Conservation (phyloP, 345 rosid species). For the Hypericum perforatum region DNA sequence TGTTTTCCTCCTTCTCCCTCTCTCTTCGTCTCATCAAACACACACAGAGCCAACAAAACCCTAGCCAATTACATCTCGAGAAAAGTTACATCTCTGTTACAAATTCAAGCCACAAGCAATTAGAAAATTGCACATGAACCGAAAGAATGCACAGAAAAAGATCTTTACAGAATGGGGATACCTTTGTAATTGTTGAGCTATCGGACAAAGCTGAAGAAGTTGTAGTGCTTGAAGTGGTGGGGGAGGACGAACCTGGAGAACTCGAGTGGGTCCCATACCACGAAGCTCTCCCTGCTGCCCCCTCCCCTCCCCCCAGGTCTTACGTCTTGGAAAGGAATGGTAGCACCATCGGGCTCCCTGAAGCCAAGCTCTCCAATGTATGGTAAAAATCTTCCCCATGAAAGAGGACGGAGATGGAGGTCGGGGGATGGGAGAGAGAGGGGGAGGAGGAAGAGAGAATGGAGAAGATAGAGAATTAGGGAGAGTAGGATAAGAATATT, state of each 20-base stretch:
- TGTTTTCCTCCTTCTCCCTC: too few relatives aligned
- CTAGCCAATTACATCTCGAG: not conserved
- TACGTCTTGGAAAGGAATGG: constrained; percentile 20
- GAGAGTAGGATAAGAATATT: too few relatives aligned
- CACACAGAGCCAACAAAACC: not conserved
- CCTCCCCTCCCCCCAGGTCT: constrained; percentile 22
- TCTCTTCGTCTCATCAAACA: too few relatives aligned
- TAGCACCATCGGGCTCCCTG: constrained; percentile 42
- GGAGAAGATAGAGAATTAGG: too few relatives aligned
- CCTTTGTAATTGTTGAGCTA: constrained; percentile 29
- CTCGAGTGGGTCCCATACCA: constrained; percentile 24
- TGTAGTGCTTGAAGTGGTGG: constrained; percentile 26
- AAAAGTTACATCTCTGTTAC: too few relatives aligned
- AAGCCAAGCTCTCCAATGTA: constrained; percentile 44
- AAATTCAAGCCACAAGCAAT: too few relatives aligned
- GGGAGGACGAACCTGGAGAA: constrained; percentile 21
- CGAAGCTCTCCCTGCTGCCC: constrained; percentile 15
- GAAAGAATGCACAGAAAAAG: too few relatives aligned
- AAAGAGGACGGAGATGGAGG: too few relatives aligned
- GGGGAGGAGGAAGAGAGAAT: too few relatives aligned
- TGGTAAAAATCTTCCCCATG: too few relatives aligned
- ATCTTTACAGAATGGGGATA: constrained; percentile 23
- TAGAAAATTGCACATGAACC: too few relatives aligned
- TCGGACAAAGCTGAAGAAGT: constrained; percentile 28
- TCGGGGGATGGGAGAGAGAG: too few relatives aligned